Base-by-base conservation (phyloP, 441 rosid genomes). In the Breynia disticha region DNA sequence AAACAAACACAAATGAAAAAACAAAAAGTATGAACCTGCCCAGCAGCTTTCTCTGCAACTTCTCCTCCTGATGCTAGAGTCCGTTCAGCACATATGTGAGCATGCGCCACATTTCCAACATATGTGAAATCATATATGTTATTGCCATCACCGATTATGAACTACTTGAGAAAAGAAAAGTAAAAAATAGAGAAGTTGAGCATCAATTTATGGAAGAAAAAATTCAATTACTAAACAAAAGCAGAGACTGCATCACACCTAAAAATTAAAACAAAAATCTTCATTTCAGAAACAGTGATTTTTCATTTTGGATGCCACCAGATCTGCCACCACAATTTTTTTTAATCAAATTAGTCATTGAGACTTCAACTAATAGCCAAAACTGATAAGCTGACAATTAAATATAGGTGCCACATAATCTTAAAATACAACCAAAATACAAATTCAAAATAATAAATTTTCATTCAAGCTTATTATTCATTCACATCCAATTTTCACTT, bases 61-160 rank as follows among this genome's bases (percentile, higher is more conserved):
- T 77, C 78, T 60, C 76, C 84, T 58, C 74, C 85, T 1, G 96
- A 80, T 52, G 98, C 87, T 68, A 90, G 75, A 74, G 96, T 85
- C 70, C 84, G 68, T 68, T 90, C 98, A 71, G 96, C 98, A 70
- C 98, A 83, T 57, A 85, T 63, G 69, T 90, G 96, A 53, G 90
- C 95, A 67, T 87, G 96, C 42, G 84, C 95, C 71, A 85, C 96
- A 71, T 90, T 90, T 73, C 82, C 96, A 50, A 87, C 96, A 65
- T 79, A 87, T 32, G 98, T 90, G 68, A 87, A 85, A 68, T 90
- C 98, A 45, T 79, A 83, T 41, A 80, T 8, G 52, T 90, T 90
- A 67, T 67, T 79, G 50, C 98, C 98, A 55, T 85, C 86, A 60
- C 98, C 98, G 52, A 90, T 82, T 46, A 90, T 83, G 78, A 87